These are phyloP conservation scores for Jaenimonas drosophilae DNA, from an alignment of 208 protist genomes.

Conservation along the genomic window DNA sequence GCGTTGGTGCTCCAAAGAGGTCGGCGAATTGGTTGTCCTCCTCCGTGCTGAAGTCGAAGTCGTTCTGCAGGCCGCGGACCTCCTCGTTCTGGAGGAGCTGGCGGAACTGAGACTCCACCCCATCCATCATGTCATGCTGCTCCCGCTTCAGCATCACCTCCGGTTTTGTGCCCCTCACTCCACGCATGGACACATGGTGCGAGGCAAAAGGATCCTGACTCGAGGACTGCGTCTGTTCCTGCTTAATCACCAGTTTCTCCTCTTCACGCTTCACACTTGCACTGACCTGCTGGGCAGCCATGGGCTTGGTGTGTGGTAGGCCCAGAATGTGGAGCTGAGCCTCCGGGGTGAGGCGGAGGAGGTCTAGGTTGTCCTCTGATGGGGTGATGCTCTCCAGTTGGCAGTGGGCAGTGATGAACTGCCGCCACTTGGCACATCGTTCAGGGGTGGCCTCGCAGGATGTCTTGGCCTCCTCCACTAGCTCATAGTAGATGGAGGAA, in stretches of 20 bases:
- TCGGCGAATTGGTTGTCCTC: background rate
- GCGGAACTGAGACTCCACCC: slow-evolving; percentile 17
- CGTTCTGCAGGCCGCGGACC: slow-evolving; percentile 42
- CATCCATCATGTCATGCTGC: too few species aligned
- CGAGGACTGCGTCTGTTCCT: slow-evolving; percentile 9
- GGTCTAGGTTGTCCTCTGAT: slow-evolving; percentile 45
- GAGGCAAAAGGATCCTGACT: background rate
- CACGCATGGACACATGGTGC: background rate
- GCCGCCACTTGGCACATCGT: slow-evolving; percentile 67
- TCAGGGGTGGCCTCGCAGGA: slow-evolving; percentile 60
- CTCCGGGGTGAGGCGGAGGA: slow-evolving; percentile 38
- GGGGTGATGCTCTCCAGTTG: slow-evolving; percentile 50
- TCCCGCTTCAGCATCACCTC: too few species aligned
- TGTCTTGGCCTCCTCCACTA: slow-evolving; percentile 76
- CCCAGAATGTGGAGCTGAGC: slow-evolving; percentile 77
- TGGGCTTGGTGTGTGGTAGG: slow-evolving; percentile 66
- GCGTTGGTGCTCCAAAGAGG: background rate
- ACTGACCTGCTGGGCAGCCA: slow-evolving; percentile 41
- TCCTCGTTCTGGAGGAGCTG: slow-evolving; percentile 45
- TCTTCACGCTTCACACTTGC: slow-evolving; percentile 66
- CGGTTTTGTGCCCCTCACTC: too few species aligned
- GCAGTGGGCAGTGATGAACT: slow-evolving; percentile 65
- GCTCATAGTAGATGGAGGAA: slow-evolving; percentile 74
- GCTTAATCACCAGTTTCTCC: slow-evolving; percentile 54
- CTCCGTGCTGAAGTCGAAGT: slow-evolving; percentile 56